Base-by-base conservation (phyloP, 805 yeast species). In the Hanseniaspora nectarophila region DNA sequence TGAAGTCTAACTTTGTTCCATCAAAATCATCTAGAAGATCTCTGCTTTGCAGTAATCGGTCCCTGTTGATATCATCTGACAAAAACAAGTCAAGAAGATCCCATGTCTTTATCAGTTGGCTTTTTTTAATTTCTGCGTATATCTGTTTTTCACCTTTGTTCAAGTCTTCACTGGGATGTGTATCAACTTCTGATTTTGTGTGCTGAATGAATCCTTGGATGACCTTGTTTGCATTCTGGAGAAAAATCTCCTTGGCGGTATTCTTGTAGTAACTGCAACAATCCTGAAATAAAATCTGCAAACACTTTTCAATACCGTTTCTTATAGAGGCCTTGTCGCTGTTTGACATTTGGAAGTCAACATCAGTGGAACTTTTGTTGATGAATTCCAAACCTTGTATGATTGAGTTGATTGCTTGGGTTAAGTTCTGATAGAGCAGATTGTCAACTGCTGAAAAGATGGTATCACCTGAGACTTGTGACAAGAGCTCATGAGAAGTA, bases 191-290 rank as follows among this genome's bases (percentile, higher is more conserved):
- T 4, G 29, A 6, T 28, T 46, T 38, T 34, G n/a, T 31, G n/a
- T 46, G 51, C 21, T 38, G 7, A 7, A 47, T 40, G 21, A 29
- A 47, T 7, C 51, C 51, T 33, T 47, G 51, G 5, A 47, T 47
- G 9, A 47, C 24, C 9, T 31, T 33, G 35, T 31, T 31, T 10
- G 39, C 26, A 3, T 47, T 29, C 20, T 39, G 26, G 9, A 47
- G 20, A 40, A 47, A 47, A 1, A 47, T 26, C 9, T 47, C 40
- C n/a, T 47, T 24, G 15, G 42, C 6, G 8, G 33, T 10, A 16
- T 39, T 32, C 12, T 24, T 21, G 33, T 47, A 47, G 13, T 23
- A 47, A 13, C 9, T 37, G 31, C 6, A 32, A 7, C 43, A 39
- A n/a, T 39, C 45, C 3, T 39, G 26, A 32, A 31, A 32, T 16